phyloP scores from a whole-genome alignment of 345 rosid genomes.

The Odontarrhena argentea region DNA sequence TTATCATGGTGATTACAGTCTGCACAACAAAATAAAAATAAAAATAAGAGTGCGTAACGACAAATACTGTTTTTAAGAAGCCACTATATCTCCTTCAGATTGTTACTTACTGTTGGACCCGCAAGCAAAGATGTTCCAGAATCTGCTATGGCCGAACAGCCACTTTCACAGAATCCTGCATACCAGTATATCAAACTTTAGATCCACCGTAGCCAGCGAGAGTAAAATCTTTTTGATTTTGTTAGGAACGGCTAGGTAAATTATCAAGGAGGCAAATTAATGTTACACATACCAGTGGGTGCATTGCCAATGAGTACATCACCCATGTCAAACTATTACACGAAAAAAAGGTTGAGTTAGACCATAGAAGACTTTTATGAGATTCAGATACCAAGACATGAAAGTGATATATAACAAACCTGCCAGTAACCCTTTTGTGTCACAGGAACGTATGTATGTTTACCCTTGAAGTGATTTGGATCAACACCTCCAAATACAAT shows the following conservation, averaged over 20 bases:
- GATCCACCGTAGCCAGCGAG: conserved; percentile 16
- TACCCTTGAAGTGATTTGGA: conserved; percentile 78
- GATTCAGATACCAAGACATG: conserved; percentile 15
- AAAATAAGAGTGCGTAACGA: conserved; percentile 16
- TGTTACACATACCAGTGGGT: conserved; percentile 64
- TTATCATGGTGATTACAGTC: conserved; percentile 77
- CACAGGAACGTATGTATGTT: conserved; percentile 89
- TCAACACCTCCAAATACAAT: conserved; percentile 95
- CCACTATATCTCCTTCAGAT: conserved; percentile 10
- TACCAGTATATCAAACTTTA: conserved; percentile 31
- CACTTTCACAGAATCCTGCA: conserved; percentile 71
- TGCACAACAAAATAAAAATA: conserved; percentile 33
- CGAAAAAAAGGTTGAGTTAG: conserved; percentile 23
- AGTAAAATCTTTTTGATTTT: background rate
- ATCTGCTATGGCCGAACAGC: conserved; percentile 95
- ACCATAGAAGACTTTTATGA: background rate
- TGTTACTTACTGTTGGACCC: conserved; percentile 77
- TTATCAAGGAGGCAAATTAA: background rate
- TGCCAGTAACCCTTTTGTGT: conserved; percentile 96
- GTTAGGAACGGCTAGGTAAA: conserved; percentile 3
- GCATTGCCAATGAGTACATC: conserved; percentile 77
- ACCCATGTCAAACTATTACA: conserved; percentile 82
- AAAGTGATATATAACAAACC: conserved; percentile 51
- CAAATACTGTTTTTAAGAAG: conserved; percentile 8
- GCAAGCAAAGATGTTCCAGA: conserved; percentile 95